A percentile compares a stretch with the other conserved stretches of the same genome.
phyloP scores from a whole-genome alignment of 495 filamentous ascomycete species.

The Neurospora africana region DNA sequence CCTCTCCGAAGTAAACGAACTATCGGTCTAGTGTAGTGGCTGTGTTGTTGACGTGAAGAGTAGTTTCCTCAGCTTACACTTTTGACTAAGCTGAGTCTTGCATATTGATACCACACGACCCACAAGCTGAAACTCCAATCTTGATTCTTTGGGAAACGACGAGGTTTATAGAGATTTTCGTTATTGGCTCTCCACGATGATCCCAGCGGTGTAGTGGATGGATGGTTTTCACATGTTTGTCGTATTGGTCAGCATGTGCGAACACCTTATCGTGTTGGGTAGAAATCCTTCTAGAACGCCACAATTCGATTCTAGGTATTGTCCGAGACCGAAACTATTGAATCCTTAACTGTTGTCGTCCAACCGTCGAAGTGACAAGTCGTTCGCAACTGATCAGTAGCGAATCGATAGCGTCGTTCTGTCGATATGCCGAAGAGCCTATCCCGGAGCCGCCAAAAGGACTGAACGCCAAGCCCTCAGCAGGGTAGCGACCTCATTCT shows the following conservation, averaged over 20 bases:
- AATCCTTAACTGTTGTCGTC: neutral
- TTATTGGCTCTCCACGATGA: neutral
- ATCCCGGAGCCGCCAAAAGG: neutral
- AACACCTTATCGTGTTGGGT: neutral
- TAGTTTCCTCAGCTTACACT: neutral
- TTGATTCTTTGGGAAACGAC: neutral
- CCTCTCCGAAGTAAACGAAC: neutral
- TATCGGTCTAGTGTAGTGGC: neutral
- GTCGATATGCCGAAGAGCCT: neutral
- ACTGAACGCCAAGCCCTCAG: neutral
- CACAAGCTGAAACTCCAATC: neutral
- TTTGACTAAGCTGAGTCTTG: neutral
- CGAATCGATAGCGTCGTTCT: neutral
- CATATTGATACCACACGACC: neutral
- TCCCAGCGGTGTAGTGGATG: neutral
- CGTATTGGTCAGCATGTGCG: neutral
- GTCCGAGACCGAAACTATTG: neutral
- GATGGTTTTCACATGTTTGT: neutral
- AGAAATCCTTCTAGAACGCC: neutral
- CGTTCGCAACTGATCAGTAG: neutral
- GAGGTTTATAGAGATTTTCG: neutral
- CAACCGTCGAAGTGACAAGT: neutral
- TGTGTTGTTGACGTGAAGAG: neutral
- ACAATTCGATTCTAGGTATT: neutral
- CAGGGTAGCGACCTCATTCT: neutral